Percentiles rank a stretch among this genome's conserved stretches.
Evolutionary conservation across 2,329 filamentous ascomycete genomes (phyloP).

Genomic region (Septoria petroselini): DNA sequence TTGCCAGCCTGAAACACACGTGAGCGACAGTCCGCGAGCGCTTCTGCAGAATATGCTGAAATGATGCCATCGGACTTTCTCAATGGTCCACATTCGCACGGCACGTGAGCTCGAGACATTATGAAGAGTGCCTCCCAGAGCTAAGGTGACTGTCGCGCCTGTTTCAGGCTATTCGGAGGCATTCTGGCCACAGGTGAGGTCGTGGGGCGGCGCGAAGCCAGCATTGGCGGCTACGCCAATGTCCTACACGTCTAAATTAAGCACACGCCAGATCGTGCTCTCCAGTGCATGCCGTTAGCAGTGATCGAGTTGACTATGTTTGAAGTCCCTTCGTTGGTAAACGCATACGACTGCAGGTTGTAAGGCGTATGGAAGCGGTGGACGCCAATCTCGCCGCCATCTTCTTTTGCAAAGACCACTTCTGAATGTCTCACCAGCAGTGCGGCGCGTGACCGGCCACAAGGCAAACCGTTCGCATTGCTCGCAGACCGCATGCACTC

Average conservation of each 20-base stretch:
- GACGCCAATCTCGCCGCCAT: no score
- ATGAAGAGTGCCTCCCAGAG: conserved; percentile 22
- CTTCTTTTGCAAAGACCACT: no score
- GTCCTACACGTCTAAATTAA: conserved; percentile 8
- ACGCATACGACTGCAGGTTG: no score
- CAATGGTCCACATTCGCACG: conserved; percentile 23
- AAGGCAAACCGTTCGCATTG: no score
- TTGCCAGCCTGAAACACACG: conserved; percentile 25
- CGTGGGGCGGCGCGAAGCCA: conserved; percentile 23
- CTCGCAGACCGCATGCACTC: not conserved
- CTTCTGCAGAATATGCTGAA: conserved; percentile 17
- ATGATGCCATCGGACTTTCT: conserved; percentile 11
- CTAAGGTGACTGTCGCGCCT: conserved; percentile 32
- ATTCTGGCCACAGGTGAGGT: conserved; percentile 9
- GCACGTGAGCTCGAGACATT: conserved; percentile 24
- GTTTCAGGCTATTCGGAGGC: conserved; percentile 31
- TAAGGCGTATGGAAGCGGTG: no score
- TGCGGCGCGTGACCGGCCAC: no score
- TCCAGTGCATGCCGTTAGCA: not conserved
- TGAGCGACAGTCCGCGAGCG: conserved; percentile 20
- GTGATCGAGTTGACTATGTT: not conserved
- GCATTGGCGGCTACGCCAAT: conserved; percentile 25
- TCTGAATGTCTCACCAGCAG: no score
- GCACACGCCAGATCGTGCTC: not conserved
- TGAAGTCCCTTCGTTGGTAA: no score